Conservation (phyloP, 202 grass and related monocot genomes). For the Setaria viridis region DNA sequence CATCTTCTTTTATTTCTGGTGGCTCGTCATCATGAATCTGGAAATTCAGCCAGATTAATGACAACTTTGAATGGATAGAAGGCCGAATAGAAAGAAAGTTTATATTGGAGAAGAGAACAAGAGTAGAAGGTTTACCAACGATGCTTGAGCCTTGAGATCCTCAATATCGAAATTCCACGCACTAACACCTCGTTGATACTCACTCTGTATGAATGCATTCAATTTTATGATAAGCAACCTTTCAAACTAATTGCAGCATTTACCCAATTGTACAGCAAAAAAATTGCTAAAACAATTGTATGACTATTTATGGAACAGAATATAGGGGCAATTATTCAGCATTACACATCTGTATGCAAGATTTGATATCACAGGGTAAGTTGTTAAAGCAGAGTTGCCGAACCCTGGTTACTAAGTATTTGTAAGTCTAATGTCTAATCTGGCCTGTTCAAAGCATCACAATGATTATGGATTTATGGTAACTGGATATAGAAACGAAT, state of each 20-base stretch:
- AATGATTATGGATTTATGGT: not conserved
- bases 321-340: constrained; percentile 1
- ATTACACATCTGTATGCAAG: constrained; percentile 4
- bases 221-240: constrained; percentile 22
- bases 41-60: constrained; percentile 47
- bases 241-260: not conserved
- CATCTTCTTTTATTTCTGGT: constrained; percentile 91
- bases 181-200: constrained; percentile 98
- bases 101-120: constrained; percentile 22
- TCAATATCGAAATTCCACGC: constrained; percentile 99
- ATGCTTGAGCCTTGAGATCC: constrained; percentile 98
- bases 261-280: constrained; percentile 13
- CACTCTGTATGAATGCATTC: constrained; percentile 67
- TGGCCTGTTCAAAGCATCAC: not conserved
- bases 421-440: constrained; percentile 13
- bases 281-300: not conserved
- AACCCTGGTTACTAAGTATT: not conserved
- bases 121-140: constrained; percentile 63
- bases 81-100: constrained; percentile 28
- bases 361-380: not conserved
- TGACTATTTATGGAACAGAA: not conserved
- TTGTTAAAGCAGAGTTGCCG: not conserved
- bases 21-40: constrained; percentile 92
- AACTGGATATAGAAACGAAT: constrained; percentile 34
- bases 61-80: constrained; percentile 40